These are phyloP conservation scores for Chlorella sp. DNA, from an alignment of 139 green algal species.

Conservation along the genomic window DNA sequence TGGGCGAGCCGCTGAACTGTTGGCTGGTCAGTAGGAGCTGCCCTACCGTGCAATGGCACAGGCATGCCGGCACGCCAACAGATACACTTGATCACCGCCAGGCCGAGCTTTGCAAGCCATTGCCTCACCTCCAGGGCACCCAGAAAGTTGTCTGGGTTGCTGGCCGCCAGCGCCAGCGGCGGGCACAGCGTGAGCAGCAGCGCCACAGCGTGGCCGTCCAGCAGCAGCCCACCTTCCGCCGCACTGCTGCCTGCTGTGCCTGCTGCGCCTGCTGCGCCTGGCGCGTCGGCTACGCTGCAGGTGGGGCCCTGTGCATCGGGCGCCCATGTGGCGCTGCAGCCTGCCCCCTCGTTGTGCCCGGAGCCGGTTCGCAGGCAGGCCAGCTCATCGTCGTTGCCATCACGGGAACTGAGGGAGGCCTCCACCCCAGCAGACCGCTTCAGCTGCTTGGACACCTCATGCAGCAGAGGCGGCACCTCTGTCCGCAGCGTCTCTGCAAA, in stretches of 20 bases:
- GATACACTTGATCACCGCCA: neutral
- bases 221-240: neutral
- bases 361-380: neutral
- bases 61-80: too few species aligned
- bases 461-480: constrained; percentile 39
- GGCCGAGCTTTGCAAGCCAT: too few species aligned
- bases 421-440: neutral
- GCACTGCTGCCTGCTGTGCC: neutral
- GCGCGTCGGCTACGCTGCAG: neutral
- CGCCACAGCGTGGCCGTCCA: constrained; percentile 8
- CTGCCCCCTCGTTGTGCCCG: neutral
- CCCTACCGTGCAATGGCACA: neutral
- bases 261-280: neutral
- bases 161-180: constrained; percentile 50
- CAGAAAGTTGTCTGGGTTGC: constrained; percentile 65
- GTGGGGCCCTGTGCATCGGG: too few species aligned
- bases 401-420: neutral
- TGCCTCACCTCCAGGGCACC: constrained; percentile 29
- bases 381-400: neutral
- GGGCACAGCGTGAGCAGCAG: constrained; percentile 42
- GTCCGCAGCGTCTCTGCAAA: constrained; percentile 47
- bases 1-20: neutral
- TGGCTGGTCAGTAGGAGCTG: neutral
- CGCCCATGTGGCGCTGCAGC: neutral
- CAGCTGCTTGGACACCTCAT: constrained; percentile 7